Conservation (phyloP, 345 rosid species). For the Geranium rotundifolium region DNA sequence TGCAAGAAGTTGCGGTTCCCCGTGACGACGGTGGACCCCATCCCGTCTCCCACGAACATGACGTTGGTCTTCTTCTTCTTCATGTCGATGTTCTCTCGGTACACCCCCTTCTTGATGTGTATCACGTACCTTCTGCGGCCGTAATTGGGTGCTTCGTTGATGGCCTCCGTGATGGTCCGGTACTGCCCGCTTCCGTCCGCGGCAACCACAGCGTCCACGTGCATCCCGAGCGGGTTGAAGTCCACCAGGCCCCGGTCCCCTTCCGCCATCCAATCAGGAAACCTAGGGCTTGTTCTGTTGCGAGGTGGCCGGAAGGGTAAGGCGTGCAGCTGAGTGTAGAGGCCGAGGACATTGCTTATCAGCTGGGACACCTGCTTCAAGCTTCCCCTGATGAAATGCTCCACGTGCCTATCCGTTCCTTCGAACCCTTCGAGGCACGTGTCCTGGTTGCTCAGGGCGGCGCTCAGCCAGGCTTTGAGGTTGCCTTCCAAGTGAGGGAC, state of each 20-base stretch:
- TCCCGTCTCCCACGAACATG: conserved; percentile 74
- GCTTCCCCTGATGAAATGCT: conserved; percentile 52
- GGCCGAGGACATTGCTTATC: conserved; percentile 37
- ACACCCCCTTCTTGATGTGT: conserved; percentile 60
- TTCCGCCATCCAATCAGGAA: conserved; percentile 59
- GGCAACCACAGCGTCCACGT: conserved; percentile 40
- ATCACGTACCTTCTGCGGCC: conserved; percentile 56
- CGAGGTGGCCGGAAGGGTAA: conserved; percentile 50
- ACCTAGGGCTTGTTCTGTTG: conserved; percentile 22
- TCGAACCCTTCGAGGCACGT: conserved; percentile 90
- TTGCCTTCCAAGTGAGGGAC: conserved; percentile 42
- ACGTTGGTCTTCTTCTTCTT: conserved; percentile 64
- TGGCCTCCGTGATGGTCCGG: conserved; percentile 54
- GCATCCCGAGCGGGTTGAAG: conserved; percentile 21
- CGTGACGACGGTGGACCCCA: conserved; percentile 53
- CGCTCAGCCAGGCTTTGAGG: conserved; percentile 75
- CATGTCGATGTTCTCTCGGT: conserved; percentile 63
- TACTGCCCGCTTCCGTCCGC: conserved; percentile 65
- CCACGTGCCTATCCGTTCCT: conserved; percentile 59
- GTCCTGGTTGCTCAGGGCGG: conserved; percentile 84
- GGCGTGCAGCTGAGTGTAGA: conserved; percentile 51
- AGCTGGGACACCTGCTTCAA: conserved; percentile 75
- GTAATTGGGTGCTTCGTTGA: conserved; percentile 56
- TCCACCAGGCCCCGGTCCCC: conserved; percentile 39
- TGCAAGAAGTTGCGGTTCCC: conserved; percentile 67